Evolutionary conservation across 2,329 filamentous ascomycete genomes (phyloP).

Genomic region (Dactylellina cionopaga): DNA sequence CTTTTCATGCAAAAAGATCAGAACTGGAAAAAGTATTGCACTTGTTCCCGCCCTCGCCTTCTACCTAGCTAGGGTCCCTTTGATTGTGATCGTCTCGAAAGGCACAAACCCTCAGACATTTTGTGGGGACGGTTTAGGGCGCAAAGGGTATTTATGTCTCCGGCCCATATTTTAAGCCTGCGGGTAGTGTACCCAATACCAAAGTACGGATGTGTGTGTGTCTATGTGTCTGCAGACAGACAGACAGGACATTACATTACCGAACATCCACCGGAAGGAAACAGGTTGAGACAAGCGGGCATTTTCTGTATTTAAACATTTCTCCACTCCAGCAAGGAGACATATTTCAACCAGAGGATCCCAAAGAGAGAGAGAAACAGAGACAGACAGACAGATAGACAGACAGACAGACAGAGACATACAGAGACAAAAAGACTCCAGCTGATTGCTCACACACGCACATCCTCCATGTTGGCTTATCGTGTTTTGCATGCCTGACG

Average conservation of each 20-base stretch:
- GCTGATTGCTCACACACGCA: conserved; percentile 4
- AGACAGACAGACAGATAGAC: not conserved
- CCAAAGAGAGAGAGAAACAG: conserved; percentile 11
- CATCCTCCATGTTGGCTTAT: conserved; percentile 23
- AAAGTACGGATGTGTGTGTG: not conserved
- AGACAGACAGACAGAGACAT: not conserved
- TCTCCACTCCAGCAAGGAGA: conserved; percentile 39
- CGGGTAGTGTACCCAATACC: conserved; percentile 9
- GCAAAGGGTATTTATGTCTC: conserved; percentile 23
- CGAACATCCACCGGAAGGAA: conserved; percentile 26
- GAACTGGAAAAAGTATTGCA: not conserved
- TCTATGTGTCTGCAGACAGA: conserved; percentile 10
- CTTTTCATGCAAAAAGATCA: conserved; percentile 13
- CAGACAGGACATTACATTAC: conserved; percentile 18
- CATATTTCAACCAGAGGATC: not conserved
- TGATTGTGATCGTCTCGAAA: conserved; percentile 23
- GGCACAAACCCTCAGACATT: conserved; percentile 19
- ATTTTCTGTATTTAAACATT: conserved; percentile 37
- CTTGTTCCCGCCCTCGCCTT: not conserved
- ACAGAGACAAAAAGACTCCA: no score
- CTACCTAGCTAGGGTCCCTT: conserved; percentile 10
- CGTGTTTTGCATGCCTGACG: conserved; percentile 32
- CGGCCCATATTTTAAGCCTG: conserved; percentile 19
- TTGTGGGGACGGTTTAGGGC: conserved; percentile 43
- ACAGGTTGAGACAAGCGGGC: conserved; percentile 38